A percentile compares a stretch with the other conserved stretches of the same genome.
Evolutionary conservation across 257 asterid species (phyloP).

Genomic region (Fraxinus excelsior): DNA sequence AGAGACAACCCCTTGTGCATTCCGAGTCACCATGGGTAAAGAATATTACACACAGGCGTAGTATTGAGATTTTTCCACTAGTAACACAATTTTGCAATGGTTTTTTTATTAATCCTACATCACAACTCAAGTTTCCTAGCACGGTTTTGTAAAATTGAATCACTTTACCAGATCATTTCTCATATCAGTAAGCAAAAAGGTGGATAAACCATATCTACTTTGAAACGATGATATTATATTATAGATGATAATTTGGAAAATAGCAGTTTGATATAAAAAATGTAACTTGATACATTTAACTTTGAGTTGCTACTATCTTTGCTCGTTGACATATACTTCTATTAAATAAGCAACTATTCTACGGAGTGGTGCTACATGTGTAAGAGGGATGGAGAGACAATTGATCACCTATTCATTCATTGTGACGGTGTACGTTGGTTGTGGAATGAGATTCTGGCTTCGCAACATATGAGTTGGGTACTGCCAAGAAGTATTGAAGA

Average conservation of each 20-base stretch:
- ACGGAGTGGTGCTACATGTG: too few species aligned
- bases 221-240: not conserved
- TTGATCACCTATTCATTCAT: too few species aligned
- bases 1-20: too few species aligned
- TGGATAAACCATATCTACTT: not conserved
- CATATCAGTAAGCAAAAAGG: too few species aligned
- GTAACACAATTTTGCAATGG: not conserved
- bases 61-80: not conserved
- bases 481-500: too few species aligned
- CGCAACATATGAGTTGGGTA: too few species aligned
- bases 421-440: too few species aligned
- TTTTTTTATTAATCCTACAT: not conserved
- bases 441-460: too few species aligned
- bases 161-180: not conserved
- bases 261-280: not conserved
- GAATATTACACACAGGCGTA: not conserved
- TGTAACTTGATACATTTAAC: not conserved
- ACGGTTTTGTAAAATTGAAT: not conserved
- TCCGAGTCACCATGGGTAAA: not conserved
- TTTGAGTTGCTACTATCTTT: not conserved
- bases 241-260: not conserved
- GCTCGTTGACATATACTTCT: not conserved
- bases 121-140: not conserved
- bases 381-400: too few species aligned
- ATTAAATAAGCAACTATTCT: not conserved